These are phyloP conservation scores for Globisporangium uncinulatum DNA, from an alignment of 352 stramenopile species.

Conservation along the genomic window DNA sequence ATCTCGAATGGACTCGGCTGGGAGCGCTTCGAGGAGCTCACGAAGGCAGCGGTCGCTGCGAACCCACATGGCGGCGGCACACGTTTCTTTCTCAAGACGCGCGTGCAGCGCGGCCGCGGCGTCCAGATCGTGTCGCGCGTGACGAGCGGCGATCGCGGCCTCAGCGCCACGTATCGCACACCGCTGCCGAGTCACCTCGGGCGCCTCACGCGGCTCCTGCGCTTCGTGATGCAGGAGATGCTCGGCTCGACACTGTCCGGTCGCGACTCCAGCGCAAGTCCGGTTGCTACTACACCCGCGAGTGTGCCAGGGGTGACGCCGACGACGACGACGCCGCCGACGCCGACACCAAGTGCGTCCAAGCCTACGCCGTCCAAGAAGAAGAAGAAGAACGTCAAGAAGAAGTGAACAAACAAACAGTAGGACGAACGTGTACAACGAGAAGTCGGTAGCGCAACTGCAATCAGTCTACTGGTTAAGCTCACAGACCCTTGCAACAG, in stretches of 20 bases:
- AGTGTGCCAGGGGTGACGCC: conserved; percentile 1
- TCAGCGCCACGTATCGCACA: conserved; percentile 16
- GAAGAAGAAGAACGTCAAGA: conserved; percentile 39
- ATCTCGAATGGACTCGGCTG: conserved; percentile 28
- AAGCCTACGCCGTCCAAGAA: conserved; percentile 20
- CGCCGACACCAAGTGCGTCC: conserved; percentile 3
- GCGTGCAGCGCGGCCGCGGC: conserved; percentile 8
- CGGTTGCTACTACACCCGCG: conserved; percentile 2
- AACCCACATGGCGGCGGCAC: conserved; percentile 34
- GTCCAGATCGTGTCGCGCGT: conserved; percentile 46
- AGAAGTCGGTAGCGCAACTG: neutral
- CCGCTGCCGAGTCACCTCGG: conserved; percentile 19
- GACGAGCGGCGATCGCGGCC: conserved; percentile 9
- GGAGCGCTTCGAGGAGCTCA: conserved; percentile 68
- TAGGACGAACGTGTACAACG: neutral
- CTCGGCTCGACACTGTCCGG: conserved; percentile 44
- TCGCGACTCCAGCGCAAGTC: neutral
- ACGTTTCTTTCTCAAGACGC: conserved; percentile 61
- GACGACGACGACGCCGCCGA: conserved; percentile 1
- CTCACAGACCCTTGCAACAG: neutral
- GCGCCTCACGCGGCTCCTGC: conserved; percentile 42
- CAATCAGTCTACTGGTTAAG: no score
- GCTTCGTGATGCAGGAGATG: conserved; percentile 66
- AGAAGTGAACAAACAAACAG: conserved; percentile 22
- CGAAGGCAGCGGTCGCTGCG: conserved; percentile 54